Conservation (phyloP, 257 asterid species). For the Echium plantagineum region DNA sequence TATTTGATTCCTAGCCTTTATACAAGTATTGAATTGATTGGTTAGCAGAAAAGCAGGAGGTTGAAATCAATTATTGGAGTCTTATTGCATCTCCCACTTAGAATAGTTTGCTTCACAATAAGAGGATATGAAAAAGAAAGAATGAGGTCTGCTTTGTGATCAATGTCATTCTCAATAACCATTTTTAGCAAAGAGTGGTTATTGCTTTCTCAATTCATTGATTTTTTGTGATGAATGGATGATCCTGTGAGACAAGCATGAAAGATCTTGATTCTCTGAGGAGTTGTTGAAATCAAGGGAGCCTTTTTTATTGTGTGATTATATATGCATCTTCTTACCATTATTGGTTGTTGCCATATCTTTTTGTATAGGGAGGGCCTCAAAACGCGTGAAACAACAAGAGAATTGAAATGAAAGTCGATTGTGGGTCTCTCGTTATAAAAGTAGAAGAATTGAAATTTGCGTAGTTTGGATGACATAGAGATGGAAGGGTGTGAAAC, state of each 20-base stretch:
- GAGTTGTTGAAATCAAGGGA: not conserved
- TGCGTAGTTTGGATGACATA: too few relatives aligned
- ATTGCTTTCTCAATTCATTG: slow-evolving; percentile 20
- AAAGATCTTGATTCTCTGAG: slow-evolving; percentile 3
- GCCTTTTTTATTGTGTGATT: slow-evolving; percentile 8
- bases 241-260: not conserved
- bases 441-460: too few relatives aligned
- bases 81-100: slow-evolving; percentile 5
- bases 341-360: not conserved
- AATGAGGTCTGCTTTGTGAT: slow-evolving; percentile 21
- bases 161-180: slow-evolving; percentile 28
- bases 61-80: slow-evolving; percentile 15
- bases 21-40: slow-evolving; percentile 8
- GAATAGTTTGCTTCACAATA: slow-evolving; percentile 5
- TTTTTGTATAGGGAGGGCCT: not conserved
- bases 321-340: not conserved
- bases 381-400: not conserved
- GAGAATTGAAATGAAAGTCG: too few relatives aligned
- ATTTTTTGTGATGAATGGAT: slow-evolving; percentile 30
- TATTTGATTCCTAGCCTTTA: slow-evolving; percentile 1
- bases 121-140: slow-evolving; percentile 24
- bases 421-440: too few relatives aligned
- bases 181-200: slow-evolving; percentile 28
- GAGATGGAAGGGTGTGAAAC: too few relatives aligned
- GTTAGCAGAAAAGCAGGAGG: slow-evolving; percentile 7